phyloP scores from a whole-genome alignment of 2,329 filamentous ascomycete genomes.

The Alternaria postmessia region DNA sequence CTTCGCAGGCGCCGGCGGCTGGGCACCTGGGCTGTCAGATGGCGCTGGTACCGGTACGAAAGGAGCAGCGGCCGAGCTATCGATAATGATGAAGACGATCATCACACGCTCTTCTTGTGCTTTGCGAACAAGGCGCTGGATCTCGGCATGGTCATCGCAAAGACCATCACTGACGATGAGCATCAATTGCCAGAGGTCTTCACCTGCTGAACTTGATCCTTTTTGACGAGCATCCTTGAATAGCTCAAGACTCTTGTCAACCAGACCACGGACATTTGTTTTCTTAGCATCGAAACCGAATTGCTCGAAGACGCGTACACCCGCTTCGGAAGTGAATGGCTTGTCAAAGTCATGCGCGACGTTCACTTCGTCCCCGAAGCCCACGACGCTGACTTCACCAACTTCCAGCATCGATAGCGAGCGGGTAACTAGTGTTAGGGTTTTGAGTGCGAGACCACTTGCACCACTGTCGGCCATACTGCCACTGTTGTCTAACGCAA shows the following conservation, averaged over 20 bases:
- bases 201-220: conserved; percentile 56
- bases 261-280: conserved; percentile 83
- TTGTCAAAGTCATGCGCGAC: conserved; percentile 86
- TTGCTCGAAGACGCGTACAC: conserved; percentile 81
- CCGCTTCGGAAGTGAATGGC: conserved; percentile 81
- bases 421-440: conserved; percentile 87
- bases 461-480: conserved; percentile 87
- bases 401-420: conserved; percentile 92
- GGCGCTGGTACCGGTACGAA: conserved; percentile 10
- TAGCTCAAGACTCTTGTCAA: conserved; percentile 78
- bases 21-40: conserved; percentile 13
- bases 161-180: conserved; percentile 94
- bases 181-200: conserved; percentile 92
- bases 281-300: conserved; percentile 87
- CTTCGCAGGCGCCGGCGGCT: conserved; percentile 24
- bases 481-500: conserved; percentile 94
- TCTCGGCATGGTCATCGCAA: conserved; percentile 86
- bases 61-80: conserved; percentile 58
- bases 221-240: conserved; percentile 80
- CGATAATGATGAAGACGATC: conserved; percentile 97
- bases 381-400: conserved; percentile 89
- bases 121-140: conserved; percentile 82
- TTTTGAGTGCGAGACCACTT: conserved; percentile 86
- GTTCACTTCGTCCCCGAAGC: conserved; percentile 84
- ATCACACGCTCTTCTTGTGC: conserved; percentile 95